Evolutionary conservation across 257 asterid species (phyloP).

Genomic region (Petunia axillaris): DNA sequence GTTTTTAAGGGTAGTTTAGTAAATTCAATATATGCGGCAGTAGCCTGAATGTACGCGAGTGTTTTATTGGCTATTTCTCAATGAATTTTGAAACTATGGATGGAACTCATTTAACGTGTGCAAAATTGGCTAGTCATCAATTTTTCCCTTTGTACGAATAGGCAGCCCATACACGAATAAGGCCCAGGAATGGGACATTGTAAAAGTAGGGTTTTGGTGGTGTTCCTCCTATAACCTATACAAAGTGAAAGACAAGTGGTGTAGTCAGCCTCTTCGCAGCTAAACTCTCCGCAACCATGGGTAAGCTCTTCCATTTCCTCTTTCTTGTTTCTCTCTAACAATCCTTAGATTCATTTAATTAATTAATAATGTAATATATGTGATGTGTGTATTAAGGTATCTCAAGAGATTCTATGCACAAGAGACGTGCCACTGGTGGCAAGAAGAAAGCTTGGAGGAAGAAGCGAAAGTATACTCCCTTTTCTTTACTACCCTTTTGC

Average conservation of each 20-base stretch:
- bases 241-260: background rate
- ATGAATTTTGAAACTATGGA: background rate
- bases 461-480: constrained; percentile 66
- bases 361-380: too few relatives aligned
- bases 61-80: too few relatives aligned
- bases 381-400: constrained; percentile 45
- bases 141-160: background rate
- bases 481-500: background rate
- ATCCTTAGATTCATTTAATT: background rate
- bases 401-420: constrained; percentile 91
- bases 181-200: background rate
- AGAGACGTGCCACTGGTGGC: constrained; percentile 89
- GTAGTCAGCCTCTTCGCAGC: background rate
- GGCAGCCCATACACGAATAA: background rate
- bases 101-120: too few relatives aligned
- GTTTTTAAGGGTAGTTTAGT: too few relatives aligned
- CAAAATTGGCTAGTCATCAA: too few relatives aligned
- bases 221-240: background rate
- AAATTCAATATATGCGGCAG: too few relatives aligned
- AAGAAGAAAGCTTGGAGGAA: constrained; percentile 92
- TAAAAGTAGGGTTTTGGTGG: constrained; percentile 29
- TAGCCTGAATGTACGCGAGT: too few relatives aligned
- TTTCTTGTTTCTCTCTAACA: background rate
- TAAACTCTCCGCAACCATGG: constrained; percentile 30
- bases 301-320: constrained; percentile 21